These are phyloP conservation scores for Hypoxylon sp. DNA, from an alignment of 2,329 filamentous ascomycete species.

Conservation along the genomic window DNA sequence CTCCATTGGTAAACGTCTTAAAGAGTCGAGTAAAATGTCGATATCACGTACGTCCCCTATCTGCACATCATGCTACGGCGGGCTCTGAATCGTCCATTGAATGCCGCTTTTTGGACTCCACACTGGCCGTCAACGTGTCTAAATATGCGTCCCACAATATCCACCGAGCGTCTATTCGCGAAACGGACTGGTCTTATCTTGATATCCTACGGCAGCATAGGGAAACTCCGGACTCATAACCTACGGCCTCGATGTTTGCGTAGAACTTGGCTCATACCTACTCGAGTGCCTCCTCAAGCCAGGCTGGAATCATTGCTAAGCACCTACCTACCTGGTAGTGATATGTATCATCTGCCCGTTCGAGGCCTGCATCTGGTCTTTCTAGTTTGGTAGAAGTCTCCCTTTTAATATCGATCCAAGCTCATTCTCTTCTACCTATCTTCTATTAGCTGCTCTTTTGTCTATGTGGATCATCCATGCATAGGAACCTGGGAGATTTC, in stretches of 20 bases:
- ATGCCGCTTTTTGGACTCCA: conserved; percentile 1
- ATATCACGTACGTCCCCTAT: conserved; percentile 24
- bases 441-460: background rate
- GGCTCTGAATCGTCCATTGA: conserved; percentile 2
- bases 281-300: conserved; percentile 35
- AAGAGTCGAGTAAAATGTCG: conserved; percentile 12
- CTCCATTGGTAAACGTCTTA: conserved; percentile 14
- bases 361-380: background rate
- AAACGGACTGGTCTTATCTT: conserved; percentile 7
- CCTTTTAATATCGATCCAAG: background rate
- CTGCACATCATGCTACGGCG: conserved; percentile 15
- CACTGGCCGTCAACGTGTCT: conserved; percentile 3
- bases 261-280: conserved; percentile 29
- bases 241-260: background rate
- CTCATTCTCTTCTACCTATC: background rate
- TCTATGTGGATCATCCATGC: background rate
- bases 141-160: conserved; percentile 7
- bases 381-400: background rate
- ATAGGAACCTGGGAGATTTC: background rate
- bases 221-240: background rate
- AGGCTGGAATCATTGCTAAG: background rate
- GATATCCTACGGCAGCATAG: background rate
- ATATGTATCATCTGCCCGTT: background rate
- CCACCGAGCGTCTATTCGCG: background rate
- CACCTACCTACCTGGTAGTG: too few relatives aligned